phyloP scores from a whole-genome alignment of 176 grass and related monocot genomes.

The Pontederia crassipes region DNA sequence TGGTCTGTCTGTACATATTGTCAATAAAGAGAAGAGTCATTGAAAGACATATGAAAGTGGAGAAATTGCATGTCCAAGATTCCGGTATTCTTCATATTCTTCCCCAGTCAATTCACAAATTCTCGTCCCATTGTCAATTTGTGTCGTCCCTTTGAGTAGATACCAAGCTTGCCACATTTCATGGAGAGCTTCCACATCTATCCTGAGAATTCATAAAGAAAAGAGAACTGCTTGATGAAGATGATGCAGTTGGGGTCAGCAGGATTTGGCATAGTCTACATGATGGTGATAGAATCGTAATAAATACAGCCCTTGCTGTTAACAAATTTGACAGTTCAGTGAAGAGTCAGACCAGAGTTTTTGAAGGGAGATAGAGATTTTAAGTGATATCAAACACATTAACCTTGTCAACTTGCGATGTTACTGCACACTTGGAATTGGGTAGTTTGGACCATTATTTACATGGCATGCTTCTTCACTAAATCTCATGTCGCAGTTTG shows the following conservation, averaged over 20 bases:
- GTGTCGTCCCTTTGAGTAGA: constrained; percentile 27
- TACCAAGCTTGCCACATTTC: constrained; percentile 83
- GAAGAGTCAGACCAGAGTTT: constrained; percentile 47
- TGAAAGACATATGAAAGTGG: constrained; percentile 58
- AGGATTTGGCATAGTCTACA: constrained; percentile 85
- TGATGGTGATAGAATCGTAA: constrained; percentile 94
- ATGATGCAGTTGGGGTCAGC: constrained; percentile 77
- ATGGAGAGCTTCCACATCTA: constrained; percentile 81
- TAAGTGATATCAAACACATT: constrained; percentile 90
- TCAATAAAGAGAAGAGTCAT: constrained; percentile 66
- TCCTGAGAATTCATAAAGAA: constrained; percentile 82
- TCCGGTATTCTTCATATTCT: constrained; percentile 20
- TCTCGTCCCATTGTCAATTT: not conserved
- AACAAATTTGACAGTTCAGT: constrained; percentile 66
- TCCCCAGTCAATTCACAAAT: not conserved
- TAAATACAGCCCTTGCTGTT: constrained; percentile 51
- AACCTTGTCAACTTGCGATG: constrained; percentile 90
- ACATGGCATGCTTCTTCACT: constrained; percentile 34
- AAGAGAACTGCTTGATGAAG: constrained; percentile 75
- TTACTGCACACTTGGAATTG: constrained; percentile 60
- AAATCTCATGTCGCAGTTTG: too few species aligned
- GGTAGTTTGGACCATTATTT: constrained; percentile 78
- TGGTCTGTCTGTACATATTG: constrained; percentile 77
- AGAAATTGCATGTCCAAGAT: constrained; percentile 56
- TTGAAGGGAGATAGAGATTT: constrained; percentile 81